Conservation (phyloP, 176 grass and related monocot species). For the Eleusine coracana region DNA sequence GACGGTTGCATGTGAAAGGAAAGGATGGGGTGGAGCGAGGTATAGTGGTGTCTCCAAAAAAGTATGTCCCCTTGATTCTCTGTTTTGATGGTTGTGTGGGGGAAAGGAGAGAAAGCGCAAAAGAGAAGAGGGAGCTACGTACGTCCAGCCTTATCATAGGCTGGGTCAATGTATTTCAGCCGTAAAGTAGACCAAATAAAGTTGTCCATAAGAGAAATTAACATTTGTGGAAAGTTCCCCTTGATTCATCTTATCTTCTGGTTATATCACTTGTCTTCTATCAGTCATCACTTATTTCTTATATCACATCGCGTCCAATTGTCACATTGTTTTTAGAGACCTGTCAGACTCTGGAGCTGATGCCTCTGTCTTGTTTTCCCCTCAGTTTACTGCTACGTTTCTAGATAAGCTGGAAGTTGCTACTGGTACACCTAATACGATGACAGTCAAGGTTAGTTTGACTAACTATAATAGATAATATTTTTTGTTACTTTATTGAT, state of each 20-base stretch:
- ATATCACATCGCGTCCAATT: not conserved
- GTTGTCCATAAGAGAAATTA: too few species aligned
- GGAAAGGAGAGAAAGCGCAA: too few species aligned
- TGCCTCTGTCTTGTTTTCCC: not conserved
- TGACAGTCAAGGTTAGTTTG: constrained; percentile 1
- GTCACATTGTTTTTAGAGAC: not conserved
- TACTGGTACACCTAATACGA: not conserved
- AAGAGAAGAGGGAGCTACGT: too few species aligned
- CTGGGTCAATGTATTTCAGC: too few species aligned
- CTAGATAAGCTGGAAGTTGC: not conserved
- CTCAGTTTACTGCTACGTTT: not conserved
- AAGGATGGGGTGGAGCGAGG: too few species aligned
- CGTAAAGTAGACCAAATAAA: too few species aligned
- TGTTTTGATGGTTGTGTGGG: too few species aligned
- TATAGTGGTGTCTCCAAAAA: too few species aligned
- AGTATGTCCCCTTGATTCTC: too few species aligned
- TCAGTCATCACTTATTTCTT: not conserved
- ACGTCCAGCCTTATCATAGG: too few species aligned
- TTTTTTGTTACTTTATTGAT: not conserved
- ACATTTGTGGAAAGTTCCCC: not conserved
- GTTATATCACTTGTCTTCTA: not conserved
- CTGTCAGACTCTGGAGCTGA: not conserved
- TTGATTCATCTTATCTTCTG: not conserved
- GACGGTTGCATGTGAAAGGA: too few species aligned
- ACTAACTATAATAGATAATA: not conserved